phyloP scores from a whole-genome alignment of 768 basidiomycete genomes.

The Pleurotus citrinopileatus region DNA sequence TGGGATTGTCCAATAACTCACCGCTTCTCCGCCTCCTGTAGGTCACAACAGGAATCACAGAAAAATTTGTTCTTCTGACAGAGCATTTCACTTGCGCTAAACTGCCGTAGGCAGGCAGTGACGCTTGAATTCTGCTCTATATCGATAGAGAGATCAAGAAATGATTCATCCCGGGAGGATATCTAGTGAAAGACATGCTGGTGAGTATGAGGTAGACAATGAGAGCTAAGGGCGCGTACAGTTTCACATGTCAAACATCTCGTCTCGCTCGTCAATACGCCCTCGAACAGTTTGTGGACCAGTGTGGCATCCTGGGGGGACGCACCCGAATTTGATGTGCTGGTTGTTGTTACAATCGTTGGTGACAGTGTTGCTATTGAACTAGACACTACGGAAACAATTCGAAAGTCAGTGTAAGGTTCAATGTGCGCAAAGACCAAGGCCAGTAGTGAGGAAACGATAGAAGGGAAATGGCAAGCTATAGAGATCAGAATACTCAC shows the following conservation, averaged over 20 bases:
- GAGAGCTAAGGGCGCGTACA: conserved; percentile 41
- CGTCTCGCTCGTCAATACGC: conserved; percentile 93
- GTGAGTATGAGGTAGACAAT: conserved; percentile 8
- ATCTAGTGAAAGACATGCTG: conserved; percentile 52
- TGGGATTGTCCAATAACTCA: conserved; percentile 29
- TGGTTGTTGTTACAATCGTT: conserved; percentile 34
- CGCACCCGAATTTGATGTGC: conserved; percentile 45
- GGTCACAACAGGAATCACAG: conserved; percentile 93
- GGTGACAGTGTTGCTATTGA: conserved; percentile 56
- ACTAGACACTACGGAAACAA: conserved; percentile 45
- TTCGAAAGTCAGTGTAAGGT: neutral
- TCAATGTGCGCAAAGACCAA: conserved; percentile 11
- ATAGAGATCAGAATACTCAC: conserved; percentile 42
- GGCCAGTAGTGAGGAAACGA: conserved; percentile 3
- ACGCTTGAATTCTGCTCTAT: conserved; percentile 98
- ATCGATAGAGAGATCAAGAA: conserved; percentile 98
- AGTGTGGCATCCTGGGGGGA: conserved; percentile 63
- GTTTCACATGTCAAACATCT: conserved; percentile 98
- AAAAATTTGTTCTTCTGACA: conserved; percentile 98
- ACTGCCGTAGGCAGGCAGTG: conserved; percentile 92
- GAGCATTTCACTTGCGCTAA: conserved; percentile 98
- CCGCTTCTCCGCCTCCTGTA: conserved; percentile 99
- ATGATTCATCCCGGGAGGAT: conserved; percentile 92
- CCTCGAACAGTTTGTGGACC: conserved; percentile 92
- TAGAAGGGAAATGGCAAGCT: conserved; percentile 8